Evolutionary conservation across 2,329 filamentous ascomycete species (phyloP).

Genomic region (Trichoderma koningiopsis): DNA sequence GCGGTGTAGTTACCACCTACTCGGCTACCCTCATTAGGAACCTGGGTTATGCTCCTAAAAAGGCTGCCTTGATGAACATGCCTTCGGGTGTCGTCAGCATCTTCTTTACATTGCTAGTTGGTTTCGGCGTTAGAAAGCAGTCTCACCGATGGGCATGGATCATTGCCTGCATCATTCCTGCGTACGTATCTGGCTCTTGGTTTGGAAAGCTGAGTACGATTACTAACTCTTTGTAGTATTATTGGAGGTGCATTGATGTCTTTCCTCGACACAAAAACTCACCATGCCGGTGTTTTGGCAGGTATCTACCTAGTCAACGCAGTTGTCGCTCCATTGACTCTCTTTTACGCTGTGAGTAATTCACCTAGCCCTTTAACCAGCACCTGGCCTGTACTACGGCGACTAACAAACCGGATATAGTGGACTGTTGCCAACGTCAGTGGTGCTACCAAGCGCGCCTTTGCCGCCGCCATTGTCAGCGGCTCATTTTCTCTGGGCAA

Average conservation of each 20-base stretch:
- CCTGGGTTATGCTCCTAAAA: slow-evolving; percentile 48
- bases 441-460: slow-evolving; percentile 55
- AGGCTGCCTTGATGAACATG: slow-evolving; percentile 57
- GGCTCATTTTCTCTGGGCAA: slow-evolving; percentile 57
- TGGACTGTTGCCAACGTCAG: slow-evolving; percentile 55
- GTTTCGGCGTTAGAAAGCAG: slow-evolving; percentile 49
- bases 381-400: not conserved
- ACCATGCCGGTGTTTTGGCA: slow-evolving; percentile 50
- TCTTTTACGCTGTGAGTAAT: slow-evolving; percentile 48
- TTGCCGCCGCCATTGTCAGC: slow-evolving; percentile 52
- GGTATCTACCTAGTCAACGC: slow-evolving; percentile 56
- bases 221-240: slow-evolving; percentile 37
- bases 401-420: slow-evolving; percentile 30
- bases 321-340: slow-evolving; percentile 48
- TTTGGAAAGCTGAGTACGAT: too few relatives aligned
- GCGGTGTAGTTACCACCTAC: slow-evolving; percentile 57
- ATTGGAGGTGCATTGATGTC: slow-evolving; percentile 57
- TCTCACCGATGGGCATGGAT: slow-evolving; percentile 56
- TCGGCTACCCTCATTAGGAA: slow-evolving; percentile 55
- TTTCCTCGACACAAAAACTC: slow-evolving; percentile 47
- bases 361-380: not conserved
- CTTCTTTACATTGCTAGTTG: slow-evolving; percentile 52
- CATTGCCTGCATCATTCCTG: slow-evolving; percentile 51
- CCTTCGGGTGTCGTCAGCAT: slow-evolving; percentile 57
- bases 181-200: slow-evolving; percentile 36